Evolutionary conservation across 129 eudicot species (phyloP).

Genomic region (Gnaphalium uliginosum): DNA sequence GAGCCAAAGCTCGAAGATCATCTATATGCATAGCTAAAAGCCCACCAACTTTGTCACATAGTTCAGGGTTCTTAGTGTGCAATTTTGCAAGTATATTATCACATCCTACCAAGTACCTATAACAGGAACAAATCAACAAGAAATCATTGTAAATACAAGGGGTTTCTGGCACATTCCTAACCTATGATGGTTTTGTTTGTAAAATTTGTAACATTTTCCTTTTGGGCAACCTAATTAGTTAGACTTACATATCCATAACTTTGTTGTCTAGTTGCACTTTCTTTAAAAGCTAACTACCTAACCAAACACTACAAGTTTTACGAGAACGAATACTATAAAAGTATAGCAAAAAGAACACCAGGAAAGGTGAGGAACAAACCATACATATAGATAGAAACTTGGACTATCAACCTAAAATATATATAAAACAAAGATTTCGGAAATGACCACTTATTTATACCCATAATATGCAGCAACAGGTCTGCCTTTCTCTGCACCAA

Average conservation of each 20-base stretch:
- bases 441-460: slow-evolving; percentile 33
- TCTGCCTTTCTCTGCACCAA: slow-evolving; percentile 91
- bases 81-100: slow-evolving; percentile 82
- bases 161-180: not conserved
- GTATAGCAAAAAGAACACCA: not conserved
- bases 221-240: not conserved
- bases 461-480: slow-evolving; percentile 98
- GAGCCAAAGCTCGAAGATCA: slow-evolving; percentile 95
- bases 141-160: slow-evolving; percentile 11
- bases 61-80: slow-evolving; percentile 92
- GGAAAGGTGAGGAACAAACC: not conserved
- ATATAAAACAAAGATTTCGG: not conserved
- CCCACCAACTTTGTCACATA: slow-evolving; percentile 98
- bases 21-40: slow-evolving; percentile 95
- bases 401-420: not conserved
- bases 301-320: no score
- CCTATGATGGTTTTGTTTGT: not conserved
- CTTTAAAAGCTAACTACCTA: no score
- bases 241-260: not conserved
- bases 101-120: slow-evolving; percentile 92
- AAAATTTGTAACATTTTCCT: not conserved
- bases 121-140: not conserved
- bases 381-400: not conserved
- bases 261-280: no score
- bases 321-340: not conserved